These are phyloP conservation scores for Myxozyma mucilagina DNA, from an alignment of 805 yeast genomes.

Conservation along the genomic window DNA sequence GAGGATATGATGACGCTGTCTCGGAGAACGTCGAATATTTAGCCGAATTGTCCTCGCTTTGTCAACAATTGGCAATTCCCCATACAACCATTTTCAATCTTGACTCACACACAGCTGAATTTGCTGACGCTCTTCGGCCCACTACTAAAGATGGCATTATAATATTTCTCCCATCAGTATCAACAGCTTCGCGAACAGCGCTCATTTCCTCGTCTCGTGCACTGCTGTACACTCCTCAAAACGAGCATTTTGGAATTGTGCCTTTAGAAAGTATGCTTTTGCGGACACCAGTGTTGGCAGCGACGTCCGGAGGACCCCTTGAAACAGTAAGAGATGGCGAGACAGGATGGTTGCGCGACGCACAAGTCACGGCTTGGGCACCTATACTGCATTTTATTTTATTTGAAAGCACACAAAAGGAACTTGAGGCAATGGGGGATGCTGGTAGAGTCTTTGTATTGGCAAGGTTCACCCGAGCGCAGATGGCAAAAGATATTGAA, in stretches of 20 bases:
- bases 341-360: slow-evolving; percentile 41
- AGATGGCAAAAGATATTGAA: slow-evolving; percentile 25
- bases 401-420: slow-evolving; percentile 27
- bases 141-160: slow-evolving; percentile 45
- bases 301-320: slow-evolving; percentile 87
- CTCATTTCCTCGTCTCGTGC: slow-evolving; percentile 59
- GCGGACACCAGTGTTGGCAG: slow-evolving; percentile 82
- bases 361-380: slow-evolving; percentile 42
- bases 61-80: slow-evolving; percentile 49
- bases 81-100: slow-evolving; percentile 44
- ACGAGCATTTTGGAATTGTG: slow-evolving; percentile 96
- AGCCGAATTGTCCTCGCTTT: slow-evolving; percentile 55
- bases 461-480: slow-evolving; percentile 37
- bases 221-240: slow-evolving; percentile 82
- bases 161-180: slow-evolving; percentile 78
- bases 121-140: slow-evolving; percentile 21
- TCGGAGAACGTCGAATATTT: slow-evolving; percentile 74
- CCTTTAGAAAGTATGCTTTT: slow-evolving; percentile 92
- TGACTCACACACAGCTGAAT: slow-evolving; percentile 6
- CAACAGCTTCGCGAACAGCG: slow-evolving; percentile 61
- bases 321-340: slow-evolving; percentile 63
- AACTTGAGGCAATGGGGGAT: slow-evolving; percentile 37
- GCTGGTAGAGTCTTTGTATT: slow-evolving; percentile 39
- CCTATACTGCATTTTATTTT: slow-evolving; percentile 38
- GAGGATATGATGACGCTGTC: slow-evolving; percentile 84